phyloP scores from a whole-genome alignment of 129 eudicot genomes.

The Tagetes patula region DNA sequence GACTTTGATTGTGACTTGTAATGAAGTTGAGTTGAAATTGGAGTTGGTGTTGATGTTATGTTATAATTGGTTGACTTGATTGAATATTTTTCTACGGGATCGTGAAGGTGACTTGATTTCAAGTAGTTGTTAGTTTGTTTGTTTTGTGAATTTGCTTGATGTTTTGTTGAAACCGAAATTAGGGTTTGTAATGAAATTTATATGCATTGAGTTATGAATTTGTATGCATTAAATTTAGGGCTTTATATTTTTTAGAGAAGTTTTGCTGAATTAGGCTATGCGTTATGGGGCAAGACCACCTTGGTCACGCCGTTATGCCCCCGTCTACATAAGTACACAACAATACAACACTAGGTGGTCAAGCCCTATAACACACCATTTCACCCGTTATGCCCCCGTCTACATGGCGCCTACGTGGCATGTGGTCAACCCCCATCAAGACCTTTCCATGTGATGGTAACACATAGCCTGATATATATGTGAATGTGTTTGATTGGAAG shows the following conservation, averaged over 20 bases:
- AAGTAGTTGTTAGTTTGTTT: not conserved
- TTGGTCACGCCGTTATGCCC: too few relatives aligned
- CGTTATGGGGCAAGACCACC: too few relatives aligned
- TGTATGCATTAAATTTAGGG: not conserved
- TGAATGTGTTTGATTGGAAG: conserved; percentile 11
- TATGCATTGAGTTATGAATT: not conserved
- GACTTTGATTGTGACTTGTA: not conserved
- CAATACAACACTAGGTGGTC: too few relatives aligned
- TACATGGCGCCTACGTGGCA: too few relatives aligned
- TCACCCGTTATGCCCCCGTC: too few relatives aligned
- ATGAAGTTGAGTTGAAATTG: not conserved
- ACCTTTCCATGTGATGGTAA: too few relatives aligned
- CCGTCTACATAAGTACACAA: too few relatives aligned
- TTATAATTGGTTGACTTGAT: conserved; percentile 14
- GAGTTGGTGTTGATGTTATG: conserved; percentile 8
- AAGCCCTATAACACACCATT: too few relatives aligned
- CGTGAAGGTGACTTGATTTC: not conserved
- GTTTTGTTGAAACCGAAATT: conserved; percentile 8
- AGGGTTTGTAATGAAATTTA: conserved; percentile 21
- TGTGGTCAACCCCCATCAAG: too few relatives aligned
- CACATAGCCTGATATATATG: not conserved
- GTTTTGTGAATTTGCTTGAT: not conserved
- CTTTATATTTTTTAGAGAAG: too few relatives aligned
- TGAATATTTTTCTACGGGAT: conserved; percentile 15
- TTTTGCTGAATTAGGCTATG: not conserved